A percentile compares a stretch with the other conserved stretches of the same genome.
phyloP scores from a whole-genome alignment of 2,329 filamentous ascomycete genomes.

The Drechslera avenae region DNA sequence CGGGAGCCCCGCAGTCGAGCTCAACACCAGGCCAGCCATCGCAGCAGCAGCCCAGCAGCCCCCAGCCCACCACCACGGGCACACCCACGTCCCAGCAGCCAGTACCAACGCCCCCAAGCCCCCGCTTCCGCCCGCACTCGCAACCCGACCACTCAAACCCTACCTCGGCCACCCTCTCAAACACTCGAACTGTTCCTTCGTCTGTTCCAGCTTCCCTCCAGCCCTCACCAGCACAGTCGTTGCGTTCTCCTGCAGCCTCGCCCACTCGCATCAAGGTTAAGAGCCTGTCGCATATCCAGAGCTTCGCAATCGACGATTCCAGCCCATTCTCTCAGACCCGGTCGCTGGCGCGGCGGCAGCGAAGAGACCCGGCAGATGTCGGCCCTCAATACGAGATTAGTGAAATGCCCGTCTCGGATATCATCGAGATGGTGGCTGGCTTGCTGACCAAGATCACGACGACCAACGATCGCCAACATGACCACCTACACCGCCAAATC shows the following conservation, averaged over 20 bases:
- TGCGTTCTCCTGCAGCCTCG: conserved; percentile 40
- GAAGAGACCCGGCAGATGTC: conserved; percentile 55
- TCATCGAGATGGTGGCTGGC: conserved; percentile 98
- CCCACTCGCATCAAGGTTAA: conserved; percentile 73
- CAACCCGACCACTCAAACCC: conserved; percentile 30
- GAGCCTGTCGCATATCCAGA: conserved; percentile 89
- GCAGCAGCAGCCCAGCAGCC: conserved; percentile 26
- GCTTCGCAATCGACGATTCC: conserved; percentile 80
- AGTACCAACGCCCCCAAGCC: conserved; percentile 40
- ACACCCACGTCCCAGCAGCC: conserved; percentile 22
- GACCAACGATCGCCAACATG: conserved; percentile 93
- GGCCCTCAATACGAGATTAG: conserved; percentile 86
- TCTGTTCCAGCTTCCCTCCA: conserved; percentile 17
- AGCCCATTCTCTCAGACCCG: conserved; percentile 59
- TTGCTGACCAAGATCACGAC: conserved; percentile 96
- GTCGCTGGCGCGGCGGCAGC: conserved; percentile 48
- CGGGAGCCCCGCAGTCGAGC: conserved; percentile 38
- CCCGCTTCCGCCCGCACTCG: conserved; percentile 43
- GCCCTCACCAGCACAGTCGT: conserved; percentile 32
- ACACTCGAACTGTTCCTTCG: conserved; percentile 31
- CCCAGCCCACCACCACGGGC: conserved; percentile 23
- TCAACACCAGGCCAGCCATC: conserved; percentile 37
- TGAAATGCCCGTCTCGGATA: conserved; percentile 93
- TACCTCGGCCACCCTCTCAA: conserved; percentile 21
- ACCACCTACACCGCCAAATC: conserved; percentile 80